Evolutionary conservation across 805 yeast genomes (phyloP), one percentile per base, ranked within the genome.

Genomic region (Saccharomycopsis babjevae): DNA sequence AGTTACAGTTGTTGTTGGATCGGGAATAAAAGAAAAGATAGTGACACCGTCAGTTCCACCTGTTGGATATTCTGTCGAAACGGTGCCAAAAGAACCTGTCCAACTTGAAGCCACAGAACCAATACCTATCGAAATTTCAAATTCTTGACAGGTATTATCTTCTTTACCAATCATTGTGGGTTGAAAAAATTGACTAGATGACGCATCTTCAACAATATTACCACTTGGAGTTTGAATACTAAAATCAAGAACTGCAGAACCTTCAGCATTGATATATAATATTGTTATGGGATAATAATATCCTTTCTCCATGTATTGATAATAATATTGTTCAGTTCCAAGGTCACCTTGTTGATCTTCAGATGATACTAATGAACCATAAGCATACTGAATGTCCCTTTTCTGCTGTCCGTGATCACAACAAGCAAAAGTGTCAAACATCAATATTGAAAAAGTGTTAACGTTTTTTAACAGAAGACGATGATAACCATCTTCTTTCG

Each of bases 331-430:
- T n/a, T 40, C 46, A 6, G 5, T 8, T 18, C 46, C 46, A 40
- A 40, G 20, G 16, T 40, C 46, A 40, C 18, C 18, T 7, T 13
- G 43, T 54, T 73, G 73, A 6, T 60, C 68, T 5, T 61, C 38
- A 34, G 32, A 28, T 28, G 32, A 28, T 28, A 28, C 32, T 28
- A 28, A 28, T 28, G 32, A 28, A 28, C 6, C 3, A 28, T 4
- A 28, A 28, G 6, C 6, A 28, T 28, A 3, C 32, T 28, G 32
- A 28, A 28, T 3, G 32, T 28, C 32, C 6, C 32, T 28, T 34
- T 34, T 7, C 2, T 34, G 10, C 10, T 8, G 10, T 3, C 10
- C 10, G 38, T 34, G 2, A 34, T 34, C 38, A 34, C 38, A 34
- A 34, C 38, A 34, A 34, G 11, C 5, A 13, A 34, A 34, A 13